Percentiles rank a stretch among this genome's conserved stretches.
These are phyloP conservation scores for Boletus coccyginus DNA, from an alignment of 768 basidiomycete species.

Conservation along the genomic window DNA sequence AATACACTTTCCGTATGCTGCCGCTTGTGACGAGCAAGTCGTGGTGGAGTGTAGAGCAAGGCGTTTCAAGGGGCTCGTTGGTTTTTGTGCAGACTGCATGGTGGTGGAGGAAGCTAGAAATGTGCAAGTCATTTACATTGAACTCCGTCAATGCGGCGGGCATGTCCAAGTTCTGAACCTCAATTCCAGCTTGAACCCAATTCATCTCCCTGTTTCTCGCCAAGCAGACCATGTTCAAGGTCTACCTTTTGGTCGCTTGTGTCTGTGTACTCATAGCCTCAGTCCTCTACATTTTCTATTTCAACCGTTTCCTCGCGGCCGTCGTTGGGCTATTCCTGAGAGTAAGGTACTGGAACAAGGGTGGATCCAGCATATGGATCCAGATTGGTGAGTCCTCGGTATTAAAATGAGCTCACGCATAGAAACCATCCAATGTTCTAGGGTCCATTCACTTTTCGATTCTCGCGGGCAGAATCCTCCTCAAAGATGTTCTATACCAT, in stretches of 20 bases:
- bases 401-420: background rate
- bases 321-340: slow-evolving; percentile 66
- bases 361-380: slow-evolving; percentile 77
- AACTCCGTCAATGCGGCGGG: background rate
- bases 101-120: background rate
- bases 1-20: slow-evolving; percentile 87
- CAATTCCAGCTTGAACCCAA: background rate
- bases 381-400: slow-evolving; percentile 59
- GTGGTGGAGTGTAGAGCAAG: slow-evolving; percentile 70
- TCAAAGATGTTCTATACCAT: slow-evolving; percentile 87
- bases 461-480: slow-evolving; percentile 79
- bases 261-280: slow-evolving; percentile 52
- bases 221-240: slow-evolving; percentile 47
- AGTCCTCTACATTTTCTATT: slow-evolving; percentile 84
- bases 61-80: slow-evolving; percentile 50
- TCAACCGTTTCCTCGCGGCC: slow-evolving; percentile 79
- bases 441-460: slow-evolving; percentile 92
- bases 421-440: slow-evolving; percentile 27
- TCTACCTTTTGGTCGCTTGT: slow-evolving; percentile 61
- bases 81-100: slow-evolving; percentile 28
- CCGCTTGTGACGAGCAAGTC: slow-evolving; percentile 70
- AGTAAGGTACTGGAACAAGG: slow-evolving; percentile 73
- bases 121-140: too few species aligned
- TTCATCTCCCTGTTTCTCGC: background rate
- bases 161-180: slow-evolving; percentile 6